Percentiles rank a stretch among this genome's conserved stretches.
phyloP scores from a whole-genome alignment of 345 rosid species.

The Theobroma cacao region DNA sequence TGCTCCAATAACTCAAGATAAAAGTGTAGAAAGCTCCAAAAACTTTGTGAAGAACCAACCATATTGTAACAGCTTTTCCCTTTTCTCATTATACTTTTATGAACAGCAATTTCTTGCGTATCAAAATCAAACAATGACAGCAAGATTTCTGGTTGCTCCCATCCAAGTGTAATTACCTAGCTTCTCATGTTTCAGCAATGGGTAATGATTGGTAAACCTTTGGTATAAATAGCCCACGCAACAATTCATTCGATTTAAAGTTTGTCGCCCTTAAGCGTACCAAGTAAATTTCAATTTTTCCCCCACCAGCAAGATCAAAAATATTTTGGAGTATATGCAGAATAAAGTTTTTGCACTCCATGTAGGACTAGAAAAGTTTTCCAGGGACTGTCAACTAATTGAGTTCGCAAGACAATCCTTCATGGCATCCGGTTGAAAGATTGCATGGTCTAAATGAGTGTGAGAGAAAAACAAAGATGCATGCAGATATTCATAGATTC shows the following conservation, averaged over 20 bases:
- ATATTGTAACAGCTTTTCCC: neutral
- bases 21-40: neutral
- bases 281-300: neutral
- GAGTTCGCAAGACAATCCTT: neutral
- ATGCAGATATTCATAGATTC: neutral
- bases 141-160: neutral
- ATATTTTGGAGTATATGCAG: neutral
- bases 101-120: neutral
- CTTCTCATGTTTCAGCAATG: neutral
- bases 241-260: neutral
- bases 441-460: neutral
- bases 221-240: neutral
- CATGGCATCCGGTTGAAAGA: neutral
- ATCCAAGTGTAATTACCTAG: neutral
- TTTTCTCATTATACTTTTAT: neutral
- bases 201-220: neutral
- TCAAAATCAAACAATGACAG: neutral
- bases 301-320: neutral
- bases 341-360: neutral
- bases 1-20: neutral
- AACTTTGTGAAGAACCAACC: neutral
- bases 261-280: neutral
- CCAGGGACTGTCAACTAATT: neutral
- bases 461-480: neutral
- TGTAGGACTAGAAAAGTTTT: neutral